Percentiles rank a stretch among this genome's conserved stretches.
phyloP scores from a whole-genome alignment of 495 filamentous ascomycete species.

The Amphirosellinia nigrospora region DNA sequence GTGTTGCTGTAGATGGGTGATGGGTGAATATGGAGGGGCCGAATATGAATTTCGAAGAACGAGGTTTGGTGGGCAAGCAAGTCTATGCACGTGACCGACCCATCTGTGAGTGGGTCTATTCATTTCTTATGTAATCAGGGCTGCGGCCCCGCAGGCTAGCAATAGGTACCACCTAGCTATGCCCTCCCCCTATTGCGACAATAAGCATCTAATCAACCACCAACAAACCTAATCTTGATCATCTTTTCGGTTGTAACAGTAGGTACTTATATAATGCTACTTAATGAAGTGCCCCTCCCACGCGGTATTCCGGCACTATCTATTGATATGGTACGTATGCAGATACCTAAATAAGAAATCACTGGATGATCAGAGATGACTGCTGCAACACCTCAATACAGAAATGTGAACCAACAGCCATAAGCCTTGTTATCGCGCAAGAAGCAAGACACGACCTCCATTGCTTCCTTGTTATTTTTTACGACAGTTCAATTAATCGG shows the following conservation, averaged over 20 bases:
- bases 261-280: background rate
- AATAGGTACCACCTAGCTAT: background rate
- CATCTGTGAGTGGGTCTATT: background rate
- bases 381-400: background rate
- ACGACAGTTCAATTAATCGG: background rate
- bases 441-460: background rate
- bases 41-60: constrained; percentile 43
- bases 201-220: too few species aligned
- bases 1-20: constrained; percentile 49
- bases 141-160: background rate
- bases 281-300: background rate
- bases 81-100: constrained; percentile 7
- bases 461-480: background rate
- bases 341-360: background rate
- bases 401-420: too few species aligned
- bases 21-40: constrained; percentile 47
- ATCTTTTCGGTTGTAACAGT: background rate
- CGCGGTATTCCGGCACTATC: background rate
- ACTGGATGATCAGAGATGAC: too few species aligned
- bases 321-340: background rate
- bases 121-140: background rate
- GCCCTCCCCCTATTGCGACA: too few species aligned
- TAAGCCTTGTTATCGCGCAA: background rate
- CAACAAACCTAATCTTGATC: background rate
- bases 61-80: constrained; percentile 26